These are phyloP conservation scores for Chaetoceros tenuissimus DNA, from an alignment of 108 stramenopile species.

Conservation along the genomic window DNA sequence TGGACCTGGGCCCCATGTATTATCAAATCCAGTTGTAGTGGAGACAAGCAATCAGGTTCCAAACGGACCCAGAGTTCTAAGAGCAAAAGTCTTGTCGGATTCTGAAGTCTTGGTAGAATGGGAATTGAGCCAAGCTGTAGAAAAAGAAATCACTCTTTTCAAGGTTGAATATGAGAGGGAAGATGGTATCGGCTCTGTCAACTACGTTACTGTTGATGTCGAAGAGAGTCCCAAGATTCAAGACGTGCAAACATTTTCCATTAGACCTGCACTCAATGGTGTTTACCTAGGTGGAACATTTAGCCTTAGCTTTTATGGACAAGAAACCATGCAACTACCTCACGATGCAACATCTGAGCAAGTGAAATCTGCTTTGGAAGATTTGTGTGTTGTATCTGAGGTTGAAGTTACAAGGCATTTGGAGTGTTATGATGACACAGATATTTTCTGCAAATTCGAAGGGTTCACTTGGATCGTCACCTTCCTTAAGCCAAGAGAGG, in stretches of 20 bases:
- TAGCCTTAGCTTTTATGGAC: slow-evolving; percentile 57
- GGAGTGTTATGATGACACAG: slow-evolving; percentile 26
- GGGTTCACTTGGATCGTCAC: slow-evolving; percentile 58
- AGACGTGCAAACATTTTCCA: slow-evolving; percentile 60
- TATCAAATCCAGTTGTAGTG: slow-evolving; percentile 25
- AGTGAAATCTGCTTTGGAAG: slow-evolving; percentile 52
- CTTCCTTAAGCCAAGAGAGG: slow-evolving; percentile 16
- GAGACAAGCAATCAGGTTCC: slow-evolving; percentile 26
- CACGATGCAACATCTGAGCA: slow-evolving; percentile 46
- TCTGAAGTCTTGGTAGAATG: slow-evolving; percentile 53
- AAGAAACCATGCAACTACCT: slow-evolving; percentile 40
- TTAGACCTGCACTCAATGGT: slow-evolving; percentile 27
- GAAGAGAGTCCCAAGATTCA: slow-evolving; percentile 13
- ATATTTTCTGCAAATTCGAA: slow-evolving; percentile 25
- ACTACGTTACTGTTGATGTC: slow-evolving; percentile 30
- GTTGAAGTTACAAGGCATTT: slow-evolving; percentile 45
- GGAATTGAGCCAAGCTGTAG: slow-evolving; percentile 44
- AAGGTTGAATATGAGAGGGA: slow-evolving; percentile 57
- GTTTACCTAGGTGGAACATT: slow-evolving; percentile 54
- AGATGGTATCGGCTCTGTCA: slow-evolving; percentile 10
- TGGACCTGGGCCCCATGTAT: slow-evolving; percentile 29
- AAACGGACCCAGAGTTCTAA: slow-evolving; percentile 22
- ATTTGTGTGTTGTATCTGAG: slow-evolving; percentile 45
- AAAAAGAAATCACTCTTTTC: slow-evolving; percentile 33
- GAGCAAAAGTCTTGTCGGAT: slow-evolving; percentile 38